phyloP scores from a whole-genome alignment of 257 asterid genomes.

The Plantago ovata region DNA sequence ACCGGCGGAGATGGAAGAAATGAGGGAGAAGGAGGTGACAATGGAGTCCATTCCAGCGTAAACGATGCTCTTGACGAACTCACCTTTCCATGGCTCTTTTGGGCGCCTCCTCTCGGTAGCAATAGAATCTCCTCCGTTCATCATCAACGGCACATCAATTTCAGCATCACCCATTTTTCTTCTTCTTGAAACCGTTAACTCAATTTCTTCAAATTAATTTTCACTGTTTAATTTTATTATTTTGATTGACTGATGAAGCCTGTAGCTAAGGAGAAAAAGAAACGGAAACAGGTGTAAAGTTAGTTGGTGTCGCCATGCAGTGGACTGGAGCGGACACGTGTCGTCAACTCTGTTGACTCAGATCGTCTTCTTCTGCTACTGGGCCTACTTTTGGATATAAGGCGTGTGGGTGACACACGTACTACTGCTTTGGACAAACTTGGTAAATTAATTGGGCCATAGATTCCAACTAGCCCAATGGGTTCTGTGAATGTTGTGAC shows the following conservation, averaged over 20 bases:
- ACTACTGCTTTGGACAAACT: neutral
- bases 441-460: neutral
- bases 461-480: neutral
- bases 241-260: no score
- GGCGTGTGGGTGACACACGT: conserved; percentile 27
- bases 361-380: no score
- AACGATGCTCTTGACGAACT: conserved; percentile 60
- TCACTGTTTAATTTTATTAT: no score
- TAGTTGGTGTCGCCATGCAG: conserved; percentile 37
- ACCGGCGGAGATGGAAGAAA: conserved; percentile 81
- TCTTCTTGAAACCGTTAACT: no score
- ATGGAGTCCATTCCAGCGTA: conserved; percentile 71
- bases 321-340: conserved; percentile 19
- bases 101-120: conserved; percentile 36
- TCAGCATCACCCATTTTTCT: no score
- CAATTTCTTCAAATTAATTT: no score
- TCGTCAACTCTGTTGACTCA: conserved; percentile 13
- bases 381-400: conserved; percentile 9
- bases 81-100: conserved; percentile 69
- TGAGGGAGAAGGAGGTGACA: conserved; percentile 64
- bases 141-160: no score
- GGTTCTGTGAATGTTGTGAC: no score
- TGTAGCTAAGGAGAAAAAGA: no score
- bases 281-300: no score
- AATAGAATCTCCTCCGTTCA: conserved; percentile 18